These are phyloP conservation scores for Bipolaris cookei DNA, from an alignment of 2,329 filamentous ascomycete species.

Conservation along the genomic window DNA sequence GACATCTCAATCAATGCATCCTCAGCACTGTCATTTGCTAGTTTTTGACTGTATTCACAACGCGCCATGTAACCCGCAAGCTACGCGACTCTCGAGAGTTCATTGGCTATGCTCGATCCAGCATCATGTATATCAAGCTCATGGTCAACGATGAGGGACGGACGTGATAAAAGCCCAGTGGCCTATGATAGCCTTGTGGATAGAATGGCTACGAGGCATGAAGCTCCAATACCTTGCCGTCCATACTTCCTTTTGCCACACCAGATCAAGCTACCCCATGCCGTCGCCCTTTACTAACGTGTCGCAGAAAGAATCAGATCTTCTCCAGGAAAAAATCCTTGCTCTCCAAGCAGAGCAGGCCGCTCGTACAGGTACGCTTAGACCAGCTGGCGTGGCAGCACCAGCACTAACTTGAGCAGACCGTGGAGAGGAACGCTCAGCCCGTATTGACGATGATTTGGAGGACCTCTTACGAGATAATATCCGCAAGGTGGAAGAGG, in stretches of 20 bases:
- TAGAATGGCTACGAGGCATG: not conserved
- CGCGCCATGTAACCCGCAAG: slow-evolving; percentile 4
- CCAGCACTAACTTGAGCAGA: slow-evolving; percentile 29
- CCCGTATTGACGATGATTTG: slow-evolving; percentile 54
- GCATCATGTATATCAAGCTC: not conserved
- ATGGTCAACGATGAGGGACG: not conserved
- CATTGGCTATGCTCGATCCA: not conserved
- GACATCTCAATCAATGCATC: not conserved
- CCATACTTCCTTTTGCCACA: not conserved
- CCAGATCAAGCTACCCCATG: not conserved
- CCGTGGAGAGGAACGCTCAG: slow-evolving; percentile 45
- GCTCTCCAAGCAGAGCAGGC: slow-evolving; percentile 40
- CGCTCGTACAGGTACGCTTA: slow-evolving; percentile 34
- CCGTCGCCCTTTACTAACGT: slow-evolving; percentile 9
- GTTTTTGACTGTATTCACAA: slow-evolving; percentile 2
- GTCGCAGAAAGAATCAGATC: slow-evolving; percentile 40
- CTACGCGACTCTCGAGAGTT: slow-evolving; percentile 4
- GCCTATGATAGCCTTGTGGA: not conserved
- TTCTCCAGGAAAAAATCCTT: slow-evolving; percentile 39
- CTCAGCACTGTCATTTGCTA: not conserved
- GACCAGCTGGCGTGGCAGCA: not conserved
- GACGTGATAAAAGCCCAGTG: not conserved
- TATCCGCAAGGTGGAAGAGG: slow-evolving; percentile 56
- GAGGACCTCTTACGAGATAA: slow-evolving; percentile 57
- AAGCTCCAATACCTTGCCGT: not conserved